Evolutionary conservation across 768 basidiomycete genomes (phyloP), one percentile per base, ranked within the genome.

Genomic region (Trametes cingulata): DNA sequence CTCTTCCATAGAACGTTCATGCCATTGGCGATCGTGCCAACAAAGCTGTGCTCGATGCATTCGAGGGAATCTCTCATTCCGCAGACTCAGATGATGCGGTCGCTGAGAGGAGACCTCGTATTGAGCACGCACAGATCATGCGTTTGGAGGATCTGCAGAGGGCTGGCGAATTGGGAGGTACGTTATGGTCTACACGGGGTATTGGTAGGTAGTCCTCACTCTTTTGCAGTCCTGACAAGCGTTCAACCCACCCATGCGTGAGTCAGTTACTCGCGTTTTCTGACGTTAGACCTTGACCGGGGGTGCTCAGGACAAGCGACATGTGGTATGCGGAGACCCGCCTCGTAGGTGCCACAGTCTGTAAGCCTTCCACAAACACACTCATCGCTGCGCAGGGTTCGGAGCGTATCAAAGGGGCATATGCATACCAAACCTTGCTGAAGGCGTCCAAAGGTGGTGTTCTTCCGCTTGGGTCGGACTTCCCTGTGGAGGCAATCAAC

Each of bases 91-190:
- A 47, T 15, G 67, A 57, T 9, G 65, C 52, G 7, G 60, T 83
- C 54, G 76, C 79, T 6, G 72, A 76, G 52, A 82, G 85, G 71
- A 79, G 95, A 12, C 88, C 93, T 1, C 80, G 96, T 41, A 86
- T 97, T 9, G 96, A 98, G 70, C 96, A 98, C 73, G 90, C 94
- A 0, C 96, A 98, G 71, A 93, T 97, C 47, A 78, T 98, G 75
- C 82, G 83, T 3, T 72, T 69, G 6, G 76, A 80, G 0, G 96
- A 98, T 71, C 67, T 98, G 15, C 70, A 80, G 55, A 80, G 93
- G 9, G 79, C 86, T 20, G 89, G 86, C 33, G 77, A 73, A 50
- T 79, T 97, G 12, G 93, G 92, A 66, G 85, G 94, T 89, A 59
- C 37, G 84, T 70, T 17, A 19, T 43, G 8, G 17, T 17, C 53